Evolutionary conservation across 73 alveolate species (phyloP).

Genomic region (Paramecium octaurelia): DNA sequence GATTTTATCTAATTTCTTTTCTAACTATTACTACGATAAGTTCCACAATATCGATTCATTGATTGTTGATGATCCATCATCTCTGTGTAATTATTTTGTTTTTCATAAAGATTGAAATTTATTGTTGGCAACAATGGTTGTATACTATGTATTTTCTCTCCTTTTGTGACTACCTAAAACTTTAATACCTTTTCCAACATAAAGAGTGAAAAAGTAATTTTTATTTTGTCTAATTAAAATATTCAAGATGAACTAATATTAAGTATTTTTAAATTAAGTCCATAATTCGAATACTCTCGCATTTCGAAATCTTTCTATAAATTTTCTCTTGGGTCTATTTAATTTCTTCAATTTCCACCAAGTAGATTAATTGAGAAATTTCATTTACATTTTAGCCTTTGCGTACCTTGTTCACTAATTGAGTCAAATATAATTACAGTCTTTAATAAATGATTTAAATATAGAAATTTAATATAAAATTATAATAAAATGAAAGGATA

Average conservation of each 20-base stretch:
- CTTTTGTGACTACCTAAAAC: not conserved
- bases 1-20: not conserved
- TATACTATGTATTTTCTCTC: not conserved
- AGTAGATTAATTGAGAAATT: not conserved
- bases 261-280: not conserved
- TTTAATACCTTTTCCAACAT: not conserved
- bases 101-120: not conserved
- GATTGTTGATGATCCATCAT: not conserved
- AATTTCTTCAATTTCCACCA: too few relatives aligned
- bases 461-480: not conserved
- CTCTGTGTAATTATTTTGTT: not conserved
- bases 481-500: not conserved
- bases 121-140: not conserved
- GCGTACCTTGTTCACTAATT: not conserved
- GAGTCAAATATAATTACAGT: not conserved
- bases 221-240: not conserved
- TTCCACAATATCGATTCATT: not conserved
- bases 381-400: not conserved
- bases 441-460: not conserved
- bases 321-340: not conserved
- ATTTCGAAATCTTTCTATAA: not conserved
- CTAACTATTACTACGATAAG: not conserved
- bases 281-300: not conserved
- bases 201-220: not conserved
- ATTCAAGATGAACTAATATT: not conserved